These are phyloP conservation scores for Pholiota adiposa DNA, from an alignment of 1,284 basidiomycete species.

Conservation along the genomic window DNA sequence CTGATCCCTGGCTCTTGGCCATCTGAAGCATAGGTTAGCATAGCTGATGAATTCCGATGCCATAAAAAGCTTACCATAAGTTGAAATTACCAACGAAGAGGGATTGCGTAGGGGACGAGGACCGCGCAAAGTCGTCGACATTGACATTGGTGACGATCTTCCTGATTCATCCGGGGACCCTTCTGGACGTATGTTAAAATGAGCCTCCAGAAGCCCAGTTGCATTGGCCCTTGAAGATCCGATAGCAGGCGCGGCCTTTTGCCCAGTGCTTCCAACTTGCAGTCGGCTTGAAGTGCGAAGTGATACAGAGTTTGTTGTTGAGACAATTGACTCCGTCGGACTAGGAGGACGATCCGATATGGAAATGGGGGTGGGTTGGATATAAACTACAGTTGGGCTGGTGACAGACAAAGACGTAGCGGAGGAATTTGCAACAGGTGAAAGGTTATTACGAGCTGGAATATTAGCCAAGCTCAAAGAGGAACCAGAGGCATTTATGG, in stretches of 20 bases:
- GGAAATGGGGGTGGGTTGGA: not conserved
- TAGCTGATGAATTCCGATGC: not conserved
- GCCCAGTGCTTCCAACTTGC: slow-evolving; percentile 65
- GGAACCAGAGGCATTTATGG: slow-evolving; percentile 69
- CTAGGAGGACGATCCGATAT: slow-evolving; percentile 63
- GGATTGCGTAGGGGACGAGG: slow-evolving; percentile 45
- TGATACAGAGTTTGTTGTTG: slow-evolving; percentile 65
- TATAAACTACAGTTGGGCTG: slow-evolving; percentile 27
- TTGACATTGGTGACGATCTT: slow-evolving; percentile 68
- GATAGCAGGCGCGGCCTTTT: slow-evolving; percentile 84
- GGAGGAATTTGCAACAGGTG: slow-evolving; percentile 33
- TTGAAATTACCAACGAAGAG: slow-evolving; percentile 63
- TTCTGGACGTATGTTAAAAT: slow-evolving; percentile 63
- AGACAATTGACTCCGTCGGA: slow-evolving; percentile 75
- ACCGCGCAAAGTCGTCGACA: slow-evolving; percentile 55
- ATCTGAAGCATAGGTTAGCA: slow-evolving; percentile 49
- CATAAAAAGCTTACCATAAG: slow-evolving; percentile 60
- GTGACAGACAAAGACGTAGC: slow-evolving; percentile 36
- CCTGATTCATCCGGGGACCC: slow-evolving; percentile 71
- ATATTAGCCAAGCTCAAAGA: slow-evolving; percentile 54
- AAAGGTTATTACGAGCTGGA: slow-evolving; percentile 41
- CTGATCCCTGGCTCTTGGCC: slow-evolving; percentile 87
- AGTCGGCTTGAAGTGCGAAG: slow-evolving; percentile 63
- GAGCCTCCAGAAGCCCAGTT: slow-evolving; percentile 73
- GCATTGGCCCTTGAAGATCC: slow-evolving; percentile 82